Percentiles rank a stretch among this genome's conserved stretches.
Conservation (phyloP, 2,329 filamentous ascomycete genomes). For the Calcarisporium arbuscula region DNA sequence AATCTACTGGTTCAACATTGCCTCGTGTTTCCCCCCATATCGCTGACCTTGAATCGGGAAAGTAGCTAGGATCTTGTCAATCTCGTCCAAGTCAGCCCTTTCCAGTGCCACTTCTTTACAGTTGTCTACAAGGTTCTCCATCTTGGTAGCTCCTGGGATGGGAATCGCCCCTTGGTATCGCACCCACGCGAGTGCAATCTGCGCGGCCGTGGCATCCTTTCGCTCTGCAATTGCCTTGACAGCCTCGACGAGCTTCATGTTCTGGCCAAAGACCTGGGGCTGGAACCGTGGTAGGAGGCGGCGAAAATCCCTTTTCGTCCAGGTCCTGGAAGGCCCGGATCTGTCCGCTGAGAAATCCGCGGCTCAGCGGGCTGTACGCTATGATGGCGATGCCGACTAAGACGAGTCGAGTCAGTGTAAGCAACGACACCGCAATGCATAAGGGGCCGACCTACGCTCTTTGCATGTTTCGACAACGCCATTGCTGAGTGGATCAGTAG, state of each 20-base stretch:
- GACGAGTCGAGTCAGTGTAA: too few species aligned
- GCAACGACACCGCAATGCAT: too few species aligned
- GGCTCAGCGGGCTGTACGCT: constrained; percentile 53
- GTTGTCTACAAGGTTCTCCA: constrained; percentile 35
- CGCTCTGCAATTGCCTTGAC: constrained; percentile 51
- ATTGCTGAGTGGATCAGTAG: constrained; percentile 41
- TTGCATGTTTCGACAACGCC: constrained; percentile 49
- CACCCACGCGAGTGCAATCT: constrained; percentile 64
- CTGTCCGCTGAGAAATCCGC: constrained; percentile 49
- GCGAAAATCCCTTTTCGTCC: constrained; percentile 32
- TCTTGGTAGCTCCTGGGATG: constrained; percentile 56
- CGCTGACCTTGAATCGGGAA: too few species aligned
- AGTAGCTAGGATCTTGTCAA: too few species aligned
- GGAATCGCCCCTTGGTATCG: constrained; percentile 49
- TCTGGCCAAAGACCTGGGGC: constrained; percentile 55
- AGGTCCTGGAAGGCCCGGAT: constrained; percentile 41
- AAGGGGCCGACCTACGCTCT: too few species aligned
- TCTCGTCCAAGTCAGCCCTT: too few species aligned
- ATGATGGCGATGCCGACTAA: constrained; percentile 52
- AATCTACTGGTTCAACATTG: too few species aligned
- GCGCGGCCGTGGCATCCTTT: constrained; percentile 55
- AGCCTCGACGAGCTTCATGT: constrained; percentile 54
- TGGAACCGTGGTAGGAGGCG: constrained; percentile 50
- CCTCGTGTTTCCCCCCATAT: too few species aligned
- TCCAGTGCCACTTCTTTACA: too few species aligned